These are phyloP conservation scores for Pythium vanterpoolii DNA, from an alignment of 352 stramenopile species.

Conservation along the genomic window DNA sequence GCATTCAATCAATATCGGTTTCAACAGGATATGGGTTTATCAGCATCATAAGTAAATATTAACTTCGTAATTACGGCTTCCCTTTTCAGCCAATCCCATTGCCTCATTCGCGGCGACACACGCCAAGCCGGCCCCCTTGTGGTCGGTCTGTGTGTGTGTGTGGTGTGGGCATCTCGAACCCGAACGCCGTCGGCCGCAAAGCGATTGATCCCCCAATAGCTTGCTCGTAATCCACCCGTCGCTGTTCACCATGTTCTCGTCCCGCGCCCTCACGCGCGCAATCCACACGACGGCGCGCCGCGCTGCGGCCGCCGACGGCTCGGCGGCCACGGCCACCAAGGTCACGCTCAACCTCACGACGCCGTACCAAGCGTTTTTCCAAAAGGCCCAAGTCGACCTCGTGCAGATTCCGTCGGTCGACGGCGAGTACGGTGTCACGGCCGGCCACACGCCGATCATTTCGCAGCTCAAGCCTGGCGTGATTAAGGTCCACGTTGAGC, in stretches of 20 bases:
- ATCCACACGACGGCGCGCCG: slow-evolving; percentile 61
- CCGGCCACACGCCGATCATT: slow-evolving; percentile 95
- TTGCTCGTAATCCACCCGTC: too few species aligned
- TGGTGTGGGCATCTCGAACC: neutral
- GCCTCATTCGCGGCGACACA: neutral
- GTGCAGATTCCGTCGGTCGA: slow-evolving; percentile 94
- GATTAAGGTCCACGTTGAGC: slow-evolving; percentile 83
- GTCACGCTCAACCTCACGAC: slow-evolving; percentile 85
- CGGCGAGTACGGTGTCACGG: slow-evolving; percentile 97
- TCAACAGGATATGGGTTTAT: neutral
- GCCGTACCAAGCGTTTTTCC: slow-evolving; percentile 82
- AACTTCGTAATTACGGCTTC: slow-evolving; percentile 10
- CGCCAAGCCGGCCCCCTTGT: too few species aligned
- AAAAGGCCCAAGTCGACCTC: slow-evolving; percentile 79
- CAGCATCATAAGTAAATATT: too few species aligned
- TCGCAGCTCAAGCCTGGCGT: slow-evolving; percentile 97
- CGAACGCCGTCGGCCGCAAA: too few species aligned
- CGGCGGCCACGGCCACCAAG: slow-evolving; percentile 60
- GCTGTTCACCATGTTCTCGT: slow-evolving; percentile 40
- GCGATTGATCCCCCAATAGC: neutral
- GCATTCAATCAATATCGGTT: neutral
- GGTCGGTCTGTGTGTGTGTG: slow-evolving; percentile 1
- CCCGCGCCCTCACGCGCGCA: slow-evolving; percentile 49
- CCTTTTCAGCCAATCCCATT: slow-evolving; percentile 13
- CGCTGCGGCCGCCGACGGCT: slow-evolving; percentile 41